Evolutionary conservation across 2,329 filamentous ascomycete genomes (phyloP).

Genomic region (Colletotrichum sp.): DNA sequence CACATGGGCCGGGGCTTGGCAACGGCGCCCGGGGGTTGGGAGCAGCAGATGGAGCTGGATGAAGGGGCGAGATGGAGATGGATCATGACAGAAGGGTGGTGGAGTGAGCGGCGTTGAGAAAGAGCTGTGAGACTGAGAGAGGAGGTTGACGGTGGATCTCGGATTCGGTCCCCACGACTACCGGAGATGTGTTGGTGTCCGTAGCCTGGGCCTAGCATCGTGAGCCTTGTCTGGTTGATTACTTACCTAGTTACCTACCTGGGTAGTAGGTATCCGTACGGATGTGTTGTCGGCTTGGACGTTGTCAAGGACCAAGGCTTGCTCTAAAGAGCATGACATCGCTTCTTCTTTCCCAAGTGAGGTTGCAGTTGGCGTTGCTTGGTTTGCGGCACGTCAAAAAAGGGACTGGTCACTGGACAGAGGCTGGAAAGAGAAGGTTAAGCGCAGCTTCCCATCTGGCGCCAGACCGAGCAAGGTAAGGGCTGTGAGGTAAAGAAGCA

Average conservation of each 20-base stretch:
- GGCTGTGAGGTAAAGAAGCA: neutral
- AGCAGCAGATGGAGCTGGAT: neutral
- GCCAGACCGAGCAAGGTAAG: neutral
- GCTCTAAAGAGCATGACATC: neutral
- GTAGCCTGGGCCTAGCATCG: neutral
- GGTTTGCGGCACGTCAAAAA: neutral
- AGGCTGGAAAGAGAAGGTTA: slow-evolving; percentile 4
- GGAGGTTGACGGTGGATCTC: neutral
- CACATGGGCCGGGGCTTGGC: slow-evolving; percentile 10
- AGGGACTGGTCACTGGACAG: neutral
- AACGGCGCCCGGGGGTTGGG: slow-evolving; percentile 4
- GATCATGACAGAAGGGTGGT: neutral
- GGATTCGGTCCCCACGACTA: neutral
- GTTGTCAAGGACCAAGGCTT: neutral
- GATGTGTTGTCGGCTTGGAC: neutral
- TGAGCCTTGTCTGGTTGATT: neutral
- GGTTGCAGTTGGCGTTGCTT: neutral
- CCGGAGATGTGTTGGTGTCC: neutral
- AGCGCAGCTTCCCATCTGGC: neutral
- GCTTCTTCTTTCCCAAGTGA: neutral
- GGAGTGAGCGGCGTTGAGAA: neutral
- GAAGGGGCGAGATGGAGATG: neutral
- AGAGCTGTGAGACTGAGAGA: neutral
- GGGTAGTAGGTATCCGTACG: neutral
- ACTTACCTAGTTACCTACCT: neutral